These are phyloP conservation scores for Plasmopara halstedii DNA, from an alignment of 352 stramenopile species.

Conservation along the genomic window DNA sequence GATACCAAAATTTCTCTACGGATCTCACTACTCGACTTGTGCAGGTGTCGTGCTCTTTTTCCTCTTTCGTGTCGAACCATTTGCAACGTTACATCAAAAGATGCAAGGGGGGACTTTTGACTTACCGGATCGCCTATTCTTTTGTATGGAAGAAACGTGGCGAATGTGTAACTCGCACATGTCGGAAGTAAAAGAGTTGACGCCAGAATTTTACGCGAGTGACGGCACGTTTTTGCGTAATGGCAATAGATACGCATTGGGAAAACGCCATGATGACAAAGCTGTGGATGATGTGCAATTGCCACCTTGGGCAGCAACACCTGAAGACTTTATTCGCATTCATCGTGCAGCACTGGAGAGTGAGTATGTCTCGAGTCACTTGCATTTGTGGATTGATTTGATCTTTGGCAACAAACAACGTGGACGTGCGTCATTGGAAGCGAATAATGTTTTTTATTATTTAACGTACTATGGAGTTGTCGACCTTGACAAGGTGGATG, in stretches of 20 bases:
- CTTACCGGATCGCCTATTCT: constrained; percentile 96
- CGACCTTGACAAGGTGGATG: constrained; percentile 95
- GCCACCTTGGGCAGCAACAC: constrained; percentile 94
- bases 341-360: constrained; percentile 96
- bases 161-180: constrained; percentile 96
- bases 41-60: constrained; percentile 98
- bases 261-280: constrained; percentile 74
- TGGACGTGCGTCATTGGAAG: constrained; percentile 88
- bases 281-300: constrained; percentile 93
- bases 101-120: constrained; percentile 97
- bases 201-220: constrained; percentile 94
- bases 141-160: constrained; percentile 94
- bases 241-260: constrained; percentile 92
- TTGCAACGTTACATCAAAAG: constrained; percentile 93
- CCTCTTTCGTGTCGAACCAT: constrained; percentile 97
- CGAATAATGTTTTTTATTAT: constrained; percentile 96
- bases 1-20: constrained; percentile 86
- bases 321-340: constrained; percentile 94
- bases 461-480: constrained; percentile 91
- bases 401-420: constrained; percentile 99
- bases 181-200: constrained; percentile 99
- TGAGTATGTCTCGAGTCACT: constrained; percentile 94
- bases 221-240: constrained; percentile 96
- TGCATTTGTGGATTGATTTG: constrained; percentile 99
- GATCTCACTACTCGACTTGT: constrained; percentile 96